Percentiles rank a stretch among this genome's conserved stretches.
phyloP scores from a whole-genome alignment of 805 yeast species.

The Jamesozyma jinghongensis region DNA sequence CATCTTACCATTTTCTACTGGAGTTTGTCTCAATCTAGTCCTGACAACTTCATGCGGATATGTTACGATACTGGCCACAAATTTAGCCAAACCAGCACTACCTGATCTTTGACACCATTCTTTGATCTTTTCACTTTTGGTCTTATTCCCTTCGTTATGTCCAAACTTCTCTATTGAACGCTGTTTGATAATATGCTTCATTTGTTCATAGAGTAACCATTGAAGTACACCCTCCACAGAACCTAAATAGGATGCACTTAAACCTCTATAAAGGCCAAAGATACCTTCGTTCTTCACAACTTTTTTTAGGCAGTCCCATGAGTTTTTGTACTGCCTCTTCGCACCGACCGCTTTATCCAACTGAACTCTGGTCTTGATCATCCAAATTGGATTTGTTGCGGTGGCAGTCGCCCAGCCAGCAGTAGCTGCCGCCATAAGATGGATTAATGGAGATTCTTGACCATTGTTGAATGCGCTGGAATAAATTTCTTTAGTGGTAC shows the following conservation, averaged over 20 bases:
- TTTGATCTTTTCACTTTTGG: conserved; percentile 51
- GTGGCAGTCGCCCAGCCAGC: conserved; percentile 96
- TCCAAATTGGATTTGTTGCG: conserved; percentile 96
- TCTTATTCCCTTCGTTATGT: conserved; percentile 29
- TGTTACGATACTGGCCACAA: conserved; percentile 83
- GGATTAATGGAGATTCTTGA: conserved; percentile 75
- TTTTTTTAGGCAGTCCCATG: conserved; percentile 71
- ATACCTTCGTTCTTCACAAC: conserved; percentile 73
- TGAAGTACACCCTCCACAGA: conserved; percentile 88
- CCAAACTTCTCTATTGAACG: conserved; percentile 33
- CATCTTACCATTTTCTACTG: conserved; percentile 65
- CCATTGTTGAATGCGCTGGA: conserved; percentile 60
- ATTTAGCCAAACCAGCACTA: conserved; percentile 94
- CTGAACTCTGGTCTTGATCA: conserved; percentile 89
- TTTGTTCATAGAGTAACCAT: conserved; percentile 95
- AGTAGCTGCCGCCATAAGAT: conserved; percentile 71
- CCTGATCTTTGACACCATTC: conserved; percentile 97
- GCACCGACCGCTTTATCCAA: conserved; percentile 58
- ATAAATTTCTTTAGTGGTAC: conserved; percentile 79
- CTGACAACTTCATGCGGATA: conserved; percentile 97
- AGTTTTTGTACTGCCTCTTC: conserved; percentile 63
- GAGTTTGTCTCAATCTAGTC: conserved; percentile 93
- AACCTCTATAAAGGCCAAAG: conserved; percentile 74
- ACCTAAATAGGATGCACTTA: conserved; percentile 89
- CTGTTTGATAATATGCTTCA: conserved; percentile 64